Base-by-base conservation (phyloP, 2,329 filamentous ascomycete species). In the Mollisia scopiformis region DNA sequence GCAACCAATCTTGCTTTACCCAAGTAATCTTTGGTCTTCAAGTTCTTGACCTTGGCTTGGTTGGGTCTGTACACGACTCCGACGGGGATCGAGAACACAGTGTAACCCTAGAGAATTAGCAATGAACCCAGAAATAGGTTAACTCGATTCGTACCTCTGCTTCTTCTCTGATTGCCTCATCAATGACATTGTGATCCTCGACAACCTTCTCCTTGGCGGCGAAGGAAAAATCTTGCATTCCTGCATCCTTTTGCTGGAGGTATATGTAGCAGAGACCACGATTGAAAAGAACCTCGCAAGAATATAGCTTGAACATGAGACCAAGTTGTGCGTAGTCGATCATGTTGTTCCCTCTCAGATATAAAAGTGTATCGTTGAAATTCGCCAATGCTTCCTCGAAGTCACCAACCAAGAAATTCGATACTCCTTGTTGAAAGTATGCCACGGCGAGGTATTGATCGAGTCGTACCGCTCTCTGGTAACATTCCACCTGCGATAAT, bases 321-420 rank as follows among this genome's bases (percentile, higher is more conserved):
- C 95, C 95, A 52, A 99, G 78, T 76, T 99, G 95, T 62, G 96
- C 92, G 76, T 99, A 99, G 77, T 99, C 93, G 77, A 99, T 99
- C 79, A 95, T 92, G 59, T 92, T 93, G 80, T 99, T 98, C 64
- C 95, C 95, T 72, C 95, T 87, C 49, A 99, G 84, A 76, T 98
- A 98, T 43, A 97, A 81, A 41, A 99, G 82, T 0, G 95, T 97
- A 74, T 99, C 95, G 80, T 99, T 99, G 84, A 99, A 99, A 78
- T 98, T 98, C 68, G 93, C 93, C 63, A 98, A 82, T 19, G 95
- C 95, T 76, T 98, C 95, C 75, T 98, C 93, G 69, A 98, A 98
- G 74, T 99, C 95, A 62, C 94, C 94, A 58, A 98, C 86, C 53
- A 99, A 82, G 76, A 99, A 99, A 75, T 98, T 99, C 58, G 95